Conservation (phyloP, 257 asterid genomes). For the Rauvolfia tetraphylla region DNA sequence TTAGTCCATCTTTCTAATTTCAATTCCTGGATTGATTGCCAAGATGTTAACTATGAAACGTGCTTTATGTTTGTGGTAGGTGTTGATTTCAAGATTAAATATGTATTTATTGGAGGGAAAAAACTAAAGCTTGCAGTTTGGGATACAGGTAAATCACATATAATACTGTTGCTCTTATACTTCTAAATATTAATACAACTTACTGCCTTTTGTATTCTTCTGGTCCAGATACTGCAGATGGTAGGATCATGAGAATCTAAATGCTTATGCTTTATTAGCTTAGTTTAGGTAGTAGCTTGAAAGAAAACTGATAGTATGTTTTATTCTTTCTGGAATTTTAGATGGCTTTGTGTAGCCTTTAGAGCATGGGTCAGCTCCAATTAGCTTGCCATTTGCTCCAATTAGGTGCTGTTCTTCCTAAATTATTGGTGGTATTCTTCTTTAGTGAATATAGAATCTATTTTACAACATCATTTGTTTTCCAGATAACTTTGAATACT, state of each 20-base stretch:
- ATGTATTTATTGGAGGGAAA: slow-evolving; percentile 65
- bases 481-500: background rate
- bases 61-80: slow-evolving; percentile 31
- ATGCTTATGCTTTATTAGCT: background rate
- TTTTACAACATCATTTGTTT: background rate
- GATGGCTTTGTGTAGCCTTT: background rate
- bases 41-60: background rate
- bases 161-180: background rate
- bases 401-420: background rate
- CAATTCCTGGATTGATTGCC: background rate
- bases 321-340: background rate
- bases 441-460: background rate
- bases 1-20: background rate
- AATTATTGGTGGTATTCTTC: background rate
- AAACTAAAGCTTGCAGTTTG: slow-evolving; percentile 84
- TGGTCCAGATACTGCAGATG: background rate
- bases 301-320: background rate
- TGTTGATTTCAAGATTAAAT: slow-evolving; percentile 83
- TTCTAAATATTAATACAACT: too few species aligned
- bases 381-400: background rate
- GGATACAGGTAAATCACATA: slow-evolving; percentile 72
- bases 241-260: background rate
- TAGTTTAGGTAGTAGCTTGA: too few species aligned
- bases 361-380: background rate
- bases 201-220: background rate